phyloP scores from a whole-genome alignment of 805 yeast species.

The Cyberlindnera xishuangbannaensis region DNA sequence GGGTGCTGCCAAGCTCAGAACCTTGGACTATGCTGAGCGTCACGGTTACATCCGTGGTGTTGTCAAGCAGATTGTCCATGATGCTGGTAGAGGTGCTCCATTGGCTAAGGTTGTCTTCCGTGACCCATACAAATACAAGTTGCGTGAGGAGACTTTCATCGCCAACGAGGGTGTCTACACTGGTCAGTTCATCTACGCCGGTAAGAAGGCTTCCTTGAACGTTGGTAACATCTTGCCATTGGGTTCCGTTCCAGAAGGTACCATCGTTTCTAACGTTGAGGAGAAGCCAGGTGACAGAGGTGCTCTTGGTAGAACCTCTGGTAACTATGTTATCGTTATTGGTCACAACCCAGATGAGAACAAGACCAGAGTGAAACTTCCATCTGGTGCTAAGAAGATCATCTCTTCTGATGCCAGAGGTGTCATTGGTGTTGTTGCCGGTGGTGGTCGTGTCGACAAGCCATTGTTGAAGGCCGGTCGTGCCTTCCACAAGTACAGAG shows the following conservation, averaged over 20 bases:
- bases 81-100: conserved; percentile 99
- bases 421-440: conserved; percentile 99
- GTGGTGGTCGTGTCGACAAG: conserved; percentile 99
- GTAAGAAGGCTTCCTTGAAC: conserved; percentile 95
- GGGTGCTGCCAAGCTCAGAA: conserved; percentile 99
- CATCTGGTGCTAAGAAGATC: conserved; percentile 98
- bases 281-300: conserved; percentile 99
- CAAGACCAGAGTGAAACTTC: conserved; percentile 98
- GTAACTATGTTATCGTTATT: conserved; percentile 97
- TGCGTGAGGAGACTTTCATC: conserved; percentile 97
- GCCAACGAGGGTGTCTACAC: conserved; percentile 99
- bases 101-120: conserved; percentile 98
- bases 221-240: conserved; percentile 97
- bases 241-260: conserved; percentile 98
- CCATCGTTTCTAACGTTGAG: conserved; percentile 96
- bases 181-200: conserved; percentile 98
- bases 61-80: conserved; percentile 97
- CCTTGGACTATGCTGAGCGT: conserved; percentile 98
- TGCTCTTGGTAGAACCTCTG: conserved; percentile 99
- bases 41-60: conserved; percentile 99
- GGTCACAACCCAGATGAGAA: conserved; percentile 99
- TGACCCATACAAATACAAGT: conserved; percentile 98
- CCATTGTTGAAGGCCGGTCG: conserved; percentile 99
- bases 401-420: conserved; percentile 96
- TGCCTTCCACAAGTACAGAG: conserved; percentile 99